Evolutionary conservation across 108 stramenopile genomes (phyloP).

Genomic region (Nannochloropsis granulata): DNA sequence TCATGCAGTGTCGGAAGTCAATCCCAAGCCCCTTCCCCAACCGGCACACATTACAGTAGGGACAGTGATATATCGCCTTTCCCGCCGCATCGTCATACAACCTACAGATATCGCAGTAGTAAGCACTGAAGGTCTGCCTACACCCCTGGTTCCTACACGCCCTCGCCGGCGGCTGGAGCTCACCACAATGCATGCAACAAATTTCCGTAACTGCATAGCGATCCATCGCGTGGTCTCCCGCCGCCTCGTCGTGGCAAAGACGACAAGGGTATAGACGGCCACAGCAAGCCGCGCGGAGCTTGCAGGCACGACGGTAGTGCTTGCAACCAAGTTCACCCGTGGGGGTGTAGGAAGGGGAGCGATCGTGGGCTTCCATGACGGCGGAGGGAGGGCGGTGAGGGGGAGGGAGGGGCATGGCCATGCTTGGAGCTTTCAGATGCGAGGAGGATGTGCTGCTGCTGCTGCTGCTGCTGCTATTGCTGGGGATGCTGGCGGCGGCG

Average conservation of each 20-base stretch:
- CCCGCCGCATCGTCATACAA: slow-evolving; percentile 62
- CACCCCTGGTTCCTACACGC: slow-evolving; percentile 47
- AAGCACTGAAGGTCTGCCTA: slow-evolving; percentile 2
- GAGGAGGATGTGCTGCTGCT: slow-evolving; percentile 20
- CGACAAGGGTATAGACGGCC: slow-evolving; percentile 76
- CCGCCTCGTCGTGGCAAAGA: slow-evolving; percentile 75
- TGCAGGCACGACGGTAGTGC: slow-evolving; percentile 71
- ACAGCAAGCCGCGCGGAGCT: slow-evolving; percentile 67
- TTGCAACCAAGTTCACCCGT: slow-evolving; percentile 62
- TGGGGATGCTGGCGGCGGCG: background rate
- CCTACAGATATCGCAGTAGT: slow-evolving; percentile 70
- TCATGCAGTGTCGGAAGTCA: slow-evolving; percentile 92
- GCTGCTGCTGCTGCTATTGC: slow-evolving; percentile 7
- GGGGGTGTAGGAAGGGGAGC: slow-evolving; percentile 56
- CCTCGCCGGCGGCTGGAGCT: slow-evolving; percentile 64
- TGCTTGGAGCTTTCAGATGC: slow-evolving; percentile 11
- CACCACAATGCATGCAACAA: slow-evolving; percentile 69
- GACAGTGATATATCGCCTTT: slow-evolving; percentile 66
- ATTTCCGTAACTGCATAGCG: slow-evolving; percentile 67
- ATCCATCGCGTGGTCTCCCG: slow-evolving; percentile 55
- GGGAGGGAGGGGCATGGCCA: slow-evolving; percentile 44
- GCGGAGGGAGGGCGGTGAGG: slow-evolving; percentile 49
- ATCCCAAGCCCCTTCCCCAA: slow-evolving; percentile 73
- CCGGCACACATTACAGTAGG: slow-evolving; percentile 84
- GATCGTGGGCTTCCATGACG: background rate